These are phyloP conservation scores for Pichia sp. DNA, from an alignment of 1,139 yeast species.

Conservation along the genomic window DNA sequence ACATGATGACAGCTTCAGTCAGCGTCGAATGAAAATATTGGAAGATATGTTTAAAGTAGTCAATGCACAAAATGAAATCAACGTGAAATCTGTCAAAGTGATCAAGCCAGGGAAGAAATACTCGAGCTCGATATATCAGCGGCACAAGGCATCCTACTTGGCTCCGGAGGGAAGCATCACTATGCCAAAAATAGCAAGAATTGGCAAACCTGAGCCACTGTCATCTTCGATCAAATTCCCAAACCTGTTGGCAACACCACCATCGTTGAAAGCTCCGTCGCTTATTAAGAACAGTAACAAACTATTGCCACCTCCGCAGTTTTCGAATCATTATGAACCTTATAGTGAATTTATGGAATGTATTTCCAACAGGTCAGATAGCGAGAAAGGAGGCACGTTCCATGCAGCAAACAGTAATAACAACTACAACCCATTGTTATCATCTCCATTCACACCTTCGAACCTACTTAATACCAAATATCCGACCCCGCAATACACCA, in stretches of 20 bases:
- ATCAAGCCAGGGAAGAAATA: constrained; percentile 32
- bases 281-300: neutral
- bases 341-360: constrained; percentile 11
- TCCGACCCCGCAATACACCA: constrained; percentile 1
- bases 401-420: neutral
- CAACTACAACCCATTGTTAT: neutral
- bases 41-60: constrained; percentile 27
- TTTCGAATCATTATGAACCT: constrained; percentile 1
- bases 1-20: constrained; percentile 20
- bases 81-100: constrained; percentile 18
- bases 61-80: constrained; percentile 12
- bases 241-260: constrained; percentile 10
- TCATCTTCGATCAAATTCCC: neutral
- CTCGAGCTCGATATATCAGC: constrained; percentile 25
- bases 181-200: neutral
- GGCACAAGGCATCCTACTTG: neutral
- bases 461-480: neutral
- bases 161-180: neutral
- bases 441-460: constrained; percentile 6
- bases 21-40: constrained; percentile 24
- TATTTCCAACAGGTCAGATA: constrained; percentile 4
- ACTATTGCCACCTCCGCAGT: constrained; percentile 1
- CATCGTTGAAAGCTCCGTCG: constrained; percentile 3
- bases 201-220: neutral
- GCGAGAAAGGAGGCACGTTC: neutral